Percentiles rank a stretch among this genome's conserved stretches.
These are phyloP conservation scores for Rosa lucieae DNA, from an alignment of 306 rosid species.

Conservation along the genomic window DNA sequence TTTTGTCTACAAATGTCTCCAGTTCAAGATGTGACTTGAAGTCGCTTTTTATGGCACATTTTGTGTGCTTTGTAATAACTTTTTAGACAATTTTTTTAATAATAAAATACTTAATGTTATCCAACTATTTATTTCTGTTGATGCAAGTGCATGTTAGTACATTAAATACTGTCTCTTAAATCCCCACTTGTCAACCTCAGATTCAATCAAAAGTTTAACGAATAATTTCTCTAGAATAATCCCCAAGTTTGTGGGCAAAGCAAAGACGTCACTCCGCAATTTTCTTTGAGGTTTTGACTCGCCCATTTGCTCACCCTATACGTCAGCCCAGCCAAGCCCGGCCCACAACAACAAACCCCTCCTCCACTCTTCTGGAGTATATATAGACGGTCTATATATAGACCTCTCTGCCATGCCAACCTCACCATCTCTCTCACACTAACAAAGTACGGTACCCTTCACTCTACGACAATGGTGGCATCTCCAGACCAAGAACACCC, in stretches of 20 bases:
- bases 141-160: too few species aligned
- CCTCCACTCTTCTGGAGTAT: neutral
- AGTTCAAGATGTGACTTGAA: too few species aligned
- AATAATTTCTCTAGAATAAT: neutral
- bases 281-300: neutral
- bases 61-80: too few species aligned
- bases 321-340: neutral
- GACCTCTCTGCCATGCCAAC: neutral
- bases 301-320: neutral
- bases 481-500: slow-evolving; percentile 22
- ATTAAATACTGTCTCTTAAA: too few species aligned
- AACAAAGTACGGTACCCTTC: neutral
- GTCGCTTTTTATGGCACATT: too few species aligned
- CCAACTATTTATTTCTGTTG: too few species aligned
- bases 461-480: neutral
- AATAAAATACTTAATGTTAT: too few species aligned
- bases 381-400: neutral
- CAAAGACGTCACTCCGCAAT: too few species aligned
- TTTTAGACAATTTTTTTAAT: too few species aligned
- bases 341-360: neutral
- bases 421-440: neutral
- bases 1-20: too few species aligned
- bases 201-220: too few species aligned
- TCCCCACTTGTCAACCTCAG: too few species aligned
- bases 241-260: neutral